A percentile compares a stretch with the other conserved stretches of the same genome.
These are phyloP conservation scores for Apium graveolens DNA, from an alignment of 129 eudicot genomes.

Conservation along the genomic window DNA sequence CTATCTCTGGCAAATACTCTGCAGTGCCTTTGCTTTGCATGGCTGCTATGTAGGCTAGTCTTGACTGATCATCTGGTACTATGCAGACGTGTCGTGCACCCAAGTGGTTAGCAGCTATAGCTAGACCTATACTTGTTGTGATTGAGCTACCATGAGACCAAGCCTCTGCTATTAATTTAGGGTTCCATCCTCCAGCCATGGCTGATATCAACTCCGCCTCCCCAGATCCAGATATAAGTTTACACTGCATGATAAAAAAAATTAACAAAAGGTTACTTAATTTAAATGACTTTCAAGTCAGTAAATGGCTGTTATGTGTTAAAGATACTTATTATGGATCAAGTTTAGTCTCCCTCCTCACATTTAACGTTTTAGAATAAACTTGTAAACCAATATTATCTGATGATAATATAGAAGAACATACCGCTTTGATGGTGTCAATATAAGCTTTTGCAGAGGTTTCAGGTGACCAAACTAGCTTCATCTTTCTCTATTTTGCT, in stretches of 20 bases:
- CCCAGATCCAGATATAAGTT: slow-evolving; percentile 20
- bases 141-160: slow-evolving; percentile 28
- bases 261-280: background rate
- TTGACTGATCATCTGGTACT: slow-evolving; percentile 29
- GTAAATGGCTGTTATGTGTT: too few relatives aligned
- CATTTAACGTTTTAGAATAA: too few relatives aligned
- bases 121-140: slow-evolving; percentile 37
- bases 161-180: slow-evolving; percentile 37
- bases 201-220: slow-evolving; percentile 49
- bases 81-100: slow-evolving; percentile 49
- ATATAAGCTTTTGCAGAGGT: slow-evolving; percentile 33
- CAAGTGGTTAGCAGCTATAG: slow-evolving; percentile 33
- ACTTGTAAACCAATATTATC: too few relatives aligned
- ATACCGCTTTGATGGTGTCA: slow-evolving; percentile 39
- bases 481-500: slow-evolving; percentile 25
- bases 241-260: slow-evolving; percentile 20
- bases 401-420: background rate
- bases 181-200: slow-evolving; percentile 51
- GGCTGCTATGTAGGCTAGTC: slow-evolving; percentile 24
- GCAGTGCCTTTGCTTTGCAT: slow-evolving; percentile 13
- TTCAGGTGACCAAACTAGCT: slow-evolving; percentile 53
- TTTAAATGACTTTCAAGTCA: background rate
- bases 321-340: background rate
- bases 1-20: slow-evolving; percentile 29
- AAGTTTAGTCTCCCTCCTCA: too few relatives aligned